Percentiles rank a stretch among this genome's conserved stretches.
Evolutionary conservation across 805 yeast species (phyloP).

Genomic region (Yamadazyma philogaea): DNA sequence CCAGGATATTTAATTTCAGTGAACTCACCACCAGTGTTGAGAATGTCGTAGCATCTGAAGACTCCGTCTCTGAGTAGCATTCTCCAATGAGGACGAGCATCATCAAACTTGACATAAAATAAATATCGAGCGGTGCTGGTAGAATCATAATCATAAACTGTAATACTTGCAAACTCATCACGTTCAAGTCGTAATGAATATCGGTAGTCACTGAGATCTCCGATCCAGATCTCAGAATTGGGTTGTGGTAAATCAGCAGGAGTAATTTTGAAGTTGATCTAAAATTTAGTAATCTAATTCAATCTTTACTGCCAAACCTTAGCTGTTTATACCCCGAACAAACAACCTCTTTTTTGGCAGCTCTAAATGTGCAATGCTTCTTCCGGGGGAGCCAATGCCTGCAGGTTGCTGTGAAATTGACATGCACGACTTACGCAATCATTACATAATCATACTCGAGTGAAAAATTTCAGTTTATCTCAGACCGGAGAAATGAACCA

Average conservation of each 20-base stretch:
- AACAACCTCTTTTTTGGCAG: too few species aligned
- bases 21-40: constrained; percentile 3
- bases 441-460: constrained; percentile 1
- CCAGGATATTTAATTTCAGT: neutral
- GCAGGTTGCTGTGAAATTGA: constrained; percentile 4
- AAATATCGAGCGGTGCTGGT: constrained; percentile 1
- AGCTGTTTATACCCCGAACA: constrained; percentile 1
- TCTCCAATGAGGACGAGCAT: neutral
- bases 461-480: neutral
- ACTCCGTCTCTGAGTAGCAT: constrained; percentile 1
- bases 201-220: neutral
- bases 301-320: too few species aligned
- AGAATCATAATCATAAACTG: neutral
- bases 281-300: too few species aligned
- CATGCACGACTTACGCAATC: neutral
- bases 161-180: neutral
- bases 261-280: neutral
- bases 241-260: neutral
- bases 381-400: too few species aligned
- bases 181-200: neutral
- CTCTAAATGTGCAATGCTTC: neutral
- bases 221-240: neutral
- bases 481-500: constrained; percentile 1
- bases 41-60: constrained; percentile 2
- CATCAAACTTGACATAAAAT: neutral